These are phyloP conservation scores for Trypanosoma lewisi DNA, from an alignment of 208 protist genomes.

Conservation along the genomic window DNA sequence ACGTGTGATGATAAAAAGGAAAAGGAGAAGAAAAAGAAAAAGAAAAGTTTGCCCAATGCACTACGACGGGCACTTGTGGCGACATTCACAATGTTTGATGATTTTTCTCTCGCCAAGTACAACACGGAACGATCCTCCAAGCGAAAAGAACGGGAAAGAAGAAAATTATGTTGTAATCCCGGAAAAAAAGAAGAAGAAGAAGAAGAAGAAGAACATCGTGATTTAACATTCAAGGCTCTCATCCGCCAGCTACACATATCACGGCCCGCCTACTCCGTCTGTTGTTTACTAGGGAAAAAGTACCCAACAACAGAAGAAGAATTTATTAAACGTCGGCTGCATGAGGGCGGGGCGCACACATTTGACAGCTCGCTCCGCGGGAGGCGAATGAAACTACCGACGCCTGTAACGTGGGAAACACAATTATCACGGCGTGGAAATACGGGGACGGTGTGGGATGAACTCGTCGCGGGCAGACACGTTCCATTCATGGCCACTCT, in stretches of 20 bases:
- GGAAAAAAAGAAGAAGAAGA: neutral
- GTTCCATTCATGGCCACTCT: constrained; percentile 96
- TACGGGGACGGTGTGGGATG: constrained; percentile 86
- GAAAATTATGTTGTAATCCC: neutral
- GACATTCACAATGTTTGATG: constrained; percentile 89
- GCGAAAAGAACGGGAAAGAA: constrained; percentile 33
- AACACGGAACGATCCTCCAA: constrained; percentile 88
- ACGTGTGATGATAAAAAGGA: neutral
- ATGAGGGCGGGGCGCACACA: constrained; percentile 18
- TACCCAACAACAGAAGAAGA: constrained; percentile 84
- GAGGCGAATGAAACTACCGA: constrained; percentile 90
- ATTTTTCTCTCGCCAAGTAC: constrained; percentile 93
- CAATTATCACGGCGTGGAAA: constrained; percentile 86
- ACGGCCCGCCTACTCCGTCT: constrained; percentile 75
- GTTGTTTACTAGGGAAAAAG: constrained; percentile 91
- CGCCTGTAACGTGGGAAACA: constrained; percentile 93
- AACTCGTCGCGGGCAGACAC: constrained; percentile 68
- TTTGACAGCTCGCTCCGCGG: constrained; percentile 78
- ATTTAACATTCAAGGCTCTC: constrained; percentile 75
- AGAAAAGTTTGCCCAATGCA: constrained; percentile 60
- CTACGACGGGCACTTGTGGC: constrained; percentile 82
- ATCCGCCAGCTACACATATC: constrained; percentile 85
- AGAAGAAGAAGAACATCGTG: neutral
- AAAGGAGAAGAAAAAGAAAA: neutral
- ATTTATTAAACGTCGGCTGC: constrained; percentile 47